Evolutionary conservation across 2,329 filamentous ascomycete genomes (phyloP), one percentile per base, ranked within the genome.

Genomic region (Monosporascus sp.): DNA sequence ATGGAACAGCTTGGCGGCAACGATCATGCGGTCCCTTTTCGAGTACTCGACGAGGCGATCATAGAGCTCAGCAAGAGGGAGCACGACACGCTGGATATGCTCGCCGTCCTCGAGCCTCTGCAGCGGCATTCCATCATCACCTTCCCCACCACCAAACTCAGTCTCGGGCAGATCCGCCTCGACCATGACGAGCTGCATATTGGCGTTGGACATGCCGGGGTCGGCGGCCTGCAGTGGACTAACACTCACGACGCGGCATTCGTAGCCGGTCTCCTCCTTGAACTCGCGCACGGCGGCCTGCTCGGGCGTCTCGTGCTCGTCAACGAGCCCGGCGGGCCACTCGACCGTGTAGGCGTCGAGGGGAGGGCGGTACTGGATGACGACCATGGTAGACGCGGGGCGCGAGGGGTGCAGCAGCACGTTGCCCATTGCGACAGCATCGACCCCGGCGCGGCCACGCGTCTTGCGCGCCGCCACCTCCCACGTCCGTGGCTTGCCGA

Each of bases 361-460:
- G 0, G 79, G 77, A 0, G 78, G 77, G 11, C 78, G 72, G 61
- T 75, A 81, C 64, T 80, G 78, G 58, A 79, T 78, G 40, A 80
- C 78, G 7, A 80, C 63, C 20, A 81, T 56, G 5, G 78, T 74
- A n/a, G 77, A 70, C 1, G 74, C 71, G 41, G 68, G 65, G 51
- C 70, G 70, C n/a, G 65, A 64, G 3, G 74, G 69, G 52, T 75
- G 74, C 45, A 78, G 67, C 3, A 86, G 72, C 56, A 86, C 75
- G 50, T 83, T 84, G 51, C 82, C 78, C 57, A 86, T 83, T 48
- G 82, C 81, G 5, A 86, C 82, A 45, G 80, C 82, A 58, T 86
- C 83, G 53, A 85, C 78, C 55, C 75, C 77, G 3, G 73, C 70
- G 1, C 76, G 74, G 14, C 75, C 74, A 22, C 82, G 77, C 0